Conservation (phyloP, 2,329 filamentous ascomycete species). For the Fonsecaea nubica region DNA sequence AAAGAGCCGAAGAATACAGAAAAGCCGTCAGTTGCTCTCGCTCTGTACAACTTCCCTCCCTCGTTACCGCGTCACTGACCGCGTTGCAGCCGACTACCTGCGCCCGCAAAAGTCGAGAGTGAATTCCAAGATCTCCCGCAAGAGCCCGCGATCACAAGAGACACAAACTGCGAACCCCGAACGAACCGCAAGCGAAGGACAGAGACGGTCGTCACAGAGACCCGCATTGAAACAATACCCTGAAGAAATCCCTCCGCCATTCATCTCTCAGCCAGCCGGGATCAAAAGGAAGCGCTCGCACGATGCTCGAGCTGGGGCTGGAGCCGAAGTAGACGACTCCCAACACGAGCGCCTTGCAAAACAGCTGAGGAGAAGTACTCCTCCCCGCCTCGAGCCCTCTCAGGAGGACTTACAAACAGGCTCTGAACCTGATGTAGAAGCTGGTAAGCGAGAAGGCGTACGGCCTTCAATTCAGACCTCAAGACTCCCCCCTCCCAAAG, state of each 20-base stretch:
- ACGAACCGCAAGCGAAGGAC: too few species aligned
- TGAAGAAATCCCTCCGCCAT: too few species aligned
- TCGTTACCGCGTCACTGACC: conserved; percentile 15
- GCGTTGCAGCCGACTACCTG: conserved; percentile 8
- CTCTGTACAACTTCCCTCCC: neutral
- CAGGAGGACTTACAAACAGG: neutral
- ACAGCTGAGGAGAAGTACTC: conserved; percentile 1
- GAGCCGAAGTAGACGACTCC: neutral
- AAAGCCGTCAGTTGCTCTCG: conserved; percentile 24
- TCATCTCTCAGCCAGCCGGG: too few species aligned
- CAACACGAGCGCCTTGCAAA: neutral
- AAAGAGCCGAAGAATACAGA: conserved; percentile 23
- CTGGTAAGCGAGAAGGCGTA: neutral
- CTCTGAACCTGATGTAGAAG: neutral
- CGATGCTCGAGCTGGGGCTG: too few species aligned
- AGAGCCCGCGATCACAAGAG: too few species aligned
- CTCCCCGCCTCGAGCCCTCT: neutral
- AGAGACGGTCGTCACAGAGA: too few species aligned
- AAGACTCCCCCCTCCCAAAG: neutral
- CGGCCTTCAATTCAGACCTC: neutral
- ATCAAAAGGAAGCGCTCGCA: too few species aligned
- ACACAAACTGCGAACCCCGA: too few species aligned
- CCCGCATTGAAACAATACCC: too few species aligned
- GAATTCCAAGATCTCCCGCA: too few species aligned
- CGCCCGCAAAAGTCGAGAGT: neutral